Conservation (phyloP, 2,329 filamentous ascomycete genomes). For the Teratosphaeria epicoccoides region DNA sequence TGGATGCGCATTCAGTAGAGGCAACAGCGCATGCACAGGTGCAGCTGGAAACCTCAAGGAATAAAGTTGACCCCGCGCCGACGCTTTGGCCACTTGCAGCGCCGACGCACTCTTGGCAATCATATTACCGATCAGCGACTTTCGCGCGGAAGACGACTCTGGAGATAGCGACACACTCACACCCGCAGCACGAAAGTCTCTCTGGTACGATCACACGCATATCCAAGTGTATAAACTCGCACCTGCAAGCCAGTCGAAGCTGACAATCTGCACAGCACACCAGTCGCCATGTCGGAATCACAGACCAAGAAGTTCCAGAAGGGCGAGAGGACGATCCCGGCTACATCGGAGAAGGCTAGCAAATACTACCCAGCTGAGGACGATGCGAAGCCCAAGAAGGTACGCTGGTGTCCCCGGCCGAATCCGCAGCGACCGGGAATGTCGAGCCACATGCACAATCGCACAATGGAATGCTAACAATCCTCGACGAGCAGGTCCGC, state of each 20-base stretch:
- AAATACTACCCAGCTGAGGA: slow-evolving; percentile 99
- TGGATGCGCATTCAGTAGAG: no score
- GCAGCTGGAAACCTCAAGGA: no score
- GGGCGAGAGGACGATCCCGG: slow-evolving; percentile 84
- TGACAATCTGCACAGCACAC: neutral
- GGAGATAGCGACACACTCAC: no score
- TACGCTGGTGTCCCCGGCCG: no score
- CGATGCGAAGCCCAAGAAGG: slow-evolving; percentile 81
- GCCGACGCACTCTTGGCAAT: no score
- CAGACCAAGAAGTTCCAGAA: slow-evolving; percentile 94
- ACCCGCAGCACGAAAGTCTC: neutral
- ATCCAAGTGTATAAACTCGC: no score
- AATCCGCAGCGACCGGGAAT: neutral
- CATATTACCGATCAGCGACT: no score
- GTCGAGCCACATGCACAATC: neutral
- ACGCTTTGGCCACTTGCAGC: no score
- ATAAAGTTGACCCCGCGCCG: no score
- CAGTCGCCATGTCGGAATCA: slow-evolving; percentile 7
- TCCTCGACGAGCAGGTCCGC: slow-evolving; percentile 58
- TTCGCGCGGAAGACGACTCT: no score
- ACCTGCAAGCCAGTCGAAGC: neutral
- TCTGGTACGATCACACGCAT: neutral
- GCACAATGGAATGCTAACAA: slow-evolving; percentile 2
- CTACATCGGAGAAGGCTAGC: slow-evolving; percentile 81
- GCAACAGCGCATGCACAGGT: neutral